Conservation (phyloP, 2,329 filamentous ascomycete genomes). For the Penicillium freii region DNA sequence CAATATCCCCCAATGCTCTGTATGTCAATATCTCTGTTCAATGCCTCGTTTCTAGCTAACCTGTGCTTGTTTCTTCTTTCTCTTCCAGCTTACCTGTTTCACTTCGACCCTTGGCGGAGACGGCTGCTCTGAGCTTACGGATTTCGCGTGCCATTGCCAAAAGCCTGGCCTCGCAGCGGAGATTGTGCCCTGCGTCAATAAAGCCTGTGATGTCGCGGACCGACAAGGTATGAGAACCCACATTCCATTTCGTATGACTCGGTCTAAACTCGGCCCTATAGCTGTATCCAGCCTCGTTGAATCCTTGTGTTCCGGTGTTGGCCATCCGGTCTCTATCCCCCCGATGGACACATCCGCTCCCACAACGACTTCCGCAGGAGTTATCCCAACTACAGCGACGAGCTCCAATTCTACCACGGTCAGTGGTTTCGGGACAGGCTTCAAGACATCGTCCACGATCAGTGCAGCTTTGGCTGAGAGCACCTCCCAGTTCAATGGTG, state of each 20-base stretch:
- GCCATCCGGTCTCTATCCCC: conserved; percentile 1
- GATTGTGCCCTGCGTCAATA: conserved; percentile 4
- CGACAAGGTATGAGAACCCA: not conserved
- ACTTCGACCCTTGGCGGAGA: not conserved
- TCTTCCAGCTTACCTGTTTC: conserved; percentile 3
- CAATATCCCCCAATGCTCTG: conserved; percentile 6
- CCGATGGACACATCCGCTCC: not conserved
- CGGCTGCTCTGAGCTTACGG: conserved; percentile 6
- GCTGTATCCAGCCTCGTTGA: conserved; percentile 1
- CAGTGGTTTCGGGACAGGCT: not conserved
- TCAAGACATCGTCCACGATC: not conserved
- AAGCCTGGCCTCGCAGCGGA: conserved; percentile 3
- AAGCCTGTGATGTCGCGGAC: conserved; percentile 2
- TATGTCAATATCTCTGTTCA: not conserved
- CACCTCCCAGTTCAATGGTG: not conserved
- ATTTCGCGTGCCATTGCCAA: conserved; percentile 5
- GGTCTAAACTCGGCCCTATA: not conserved
- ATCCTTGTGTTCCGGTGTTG: conserved; percentile 2
- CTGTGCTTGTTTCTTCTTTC: not conserved
- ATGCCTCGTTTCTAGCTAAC: not conserved
- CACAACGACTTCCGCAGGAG: not conserved
- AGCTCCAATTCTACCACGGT: conserved; percentile 1
- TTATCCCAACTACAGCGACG: not conserved
- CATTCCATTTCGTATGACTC: not conserved
- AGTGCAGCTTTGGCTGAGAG: not conserved